phyloP scores from a whole-genome alignment of 208 protist species.

The Trypanosoma cruzi region DNA sequence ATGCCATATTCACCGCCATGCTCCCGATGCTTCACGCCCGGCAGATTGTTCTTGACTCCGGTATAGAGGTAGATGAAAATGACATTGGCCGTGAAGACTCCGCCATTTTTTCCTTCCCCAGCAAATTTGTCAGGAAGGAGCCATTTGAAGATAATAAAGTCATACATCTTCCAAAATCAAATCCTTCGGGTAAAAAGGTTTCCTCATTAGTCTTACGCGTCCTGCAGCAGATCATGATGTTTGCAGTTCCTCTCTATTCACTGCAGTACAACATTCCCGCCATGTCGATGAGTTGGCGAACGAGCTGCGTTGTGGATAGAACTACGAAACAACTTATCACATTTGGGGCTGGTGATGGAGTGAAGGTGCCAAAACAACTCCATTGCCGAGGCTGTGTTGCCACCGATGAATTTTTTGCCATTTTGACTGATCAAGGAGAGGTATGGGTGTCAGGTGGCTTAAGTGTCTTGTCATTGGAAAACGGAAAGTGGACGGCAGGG shows the following conservation, averaged over 20 bases:
- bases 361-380: slow-evolving; percentile 79
- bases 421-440: slow-evolving; percentile 86
- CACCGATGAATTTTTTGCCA: slow-evolving; percentile 81
- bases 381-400: slow-evolving; percentile 78
- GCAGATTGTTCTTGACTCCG: slow-evolving; percentile 53
- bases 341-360: slow-evolving; percentile 72
- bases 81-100: neutral
- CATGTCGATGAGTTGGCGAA: slow-evolving; percentile 90
- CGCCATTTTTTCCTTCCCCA: neutral
- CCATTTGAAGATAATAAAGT: slow-evolving; percentile 31
- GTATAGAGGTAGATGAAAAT: slow-evolving; percentile 26
- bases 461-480: slow-evolving; percentile 36
- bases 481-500: slow-evolving; percentile 29
- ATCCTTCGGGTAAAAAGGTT: slow-evolving; percentile 12
- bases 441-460: slow-evolving; percentile 84
- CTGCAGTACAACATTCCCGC: slow-evolving; percentile 86
- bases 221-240: slow-evolving; percentile 89
- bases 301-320: slow-evolving; percentile 83
- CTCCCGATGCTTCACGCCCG: slow-evolving; percentile 66
- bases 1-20: slow-evolving; percentile 73
- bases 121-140: slow-evolving; percentile 4
- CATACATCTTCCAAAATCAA: slow-evolving; percentile 38
- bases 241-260: slow-evolving; percentile 75
- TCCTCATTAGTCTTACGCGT: slow-evolving; percentile 63
- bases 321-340: slow-evolving; percentile 74